Base-by-base conservation (phyloP, 257 asterid genomes). In the Eustoma russellianum region DNA sequence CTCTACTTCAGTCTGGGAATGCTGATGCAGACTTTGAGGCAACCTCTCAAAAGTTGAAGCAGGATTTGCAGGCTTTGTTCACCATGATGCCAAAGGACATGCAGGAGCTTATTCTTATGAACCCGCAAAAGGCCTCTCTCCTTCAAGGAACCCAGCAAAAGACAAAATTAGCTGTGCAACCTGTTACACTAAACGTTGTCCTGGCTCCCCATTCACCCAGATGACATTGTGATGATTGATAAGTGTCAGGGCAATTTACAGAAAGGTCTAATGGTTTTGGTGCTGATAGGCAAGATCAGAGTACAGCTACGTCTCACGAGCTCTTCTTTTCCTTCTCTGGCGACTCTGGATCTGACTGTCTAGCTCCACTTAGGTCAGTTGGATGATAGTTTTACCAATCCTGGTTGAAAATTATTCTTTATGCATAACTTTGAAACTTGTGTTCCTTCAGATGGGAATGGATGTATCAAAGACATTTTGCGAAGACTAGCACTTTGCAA, bases 61-160 rank as follows among this genome's bases (percentile, higher is more conserved):
- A 70, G 59, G 97, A 92, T 79, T 79, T 92, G 70, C 83, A 61
- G 56, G 66, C 77, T 18, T 85, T 92, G 63, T 92, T 75, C 62
- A 76, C 56, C 45, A 75, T 83, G 60, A 90, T 92, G 17, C 86
- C 98, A 0, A 70, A 72, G 68, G 98, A 92, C 67, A 41, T 85
- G 72, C 97, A 88, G 56, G 83, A 88, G 74, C 97, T 87, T 64
- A 73, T 91, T 52, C 68, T 82, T 56, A 84, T 83, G 93, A 92
- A 83, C 60, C 94, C 98, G 7, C 78, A 70, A 44, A 80, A 79
- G 66, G 88, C 92, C 15, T 71, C 76, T 56, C 94, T 92, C 65
- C 68, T 86, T 18, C 56, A 59, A 69, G 79, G 65, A 74, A 65
- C 33, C 51, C 33, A 35, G 10, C n/a, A 71, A 45, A 16, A 44